Evolutionary conservation across 331 rosid species (phyloP).

Genomic region (Quercus lobata): DNA sequence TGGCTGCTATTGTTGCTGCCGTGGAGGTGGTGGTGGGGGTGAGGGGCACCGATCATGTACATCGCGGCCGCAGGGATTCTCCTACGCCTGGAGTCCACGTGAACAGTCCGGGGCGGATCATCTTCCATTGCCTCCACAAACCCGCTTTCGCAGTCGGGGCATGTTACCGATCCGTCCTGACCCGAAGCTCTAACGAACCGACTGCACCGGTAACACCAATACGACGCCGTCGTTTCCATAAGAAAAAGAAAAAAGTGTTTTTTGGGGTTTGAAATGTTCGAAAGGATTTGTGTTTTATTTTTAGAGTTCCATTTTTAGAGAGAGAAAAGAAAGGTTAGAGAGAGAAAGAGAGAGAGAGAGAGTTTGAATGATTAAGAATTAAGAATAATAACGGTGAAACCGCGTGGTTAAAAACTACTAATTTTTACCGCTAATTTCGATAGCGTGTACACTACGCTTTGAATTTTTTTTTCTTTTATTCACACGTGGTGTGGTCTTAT

Average conservation of each 20-base stretch:
- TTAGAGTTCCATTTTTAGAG: background rate
- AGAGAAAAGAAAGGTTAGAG: background rate
- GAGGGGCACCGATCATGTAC: slow-evolving; percentile 50
- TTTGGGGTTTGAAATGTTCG: no score
- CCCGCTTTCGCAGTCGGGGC: slow-evolving; percentile 76
- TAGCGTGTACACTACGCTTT: slow-evolving; percentile 19
- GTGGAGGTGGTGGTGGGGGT: background rate
- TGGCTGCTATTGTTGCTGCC: background rate
- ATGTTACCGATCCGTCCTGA: slow-evolving; percentile 31
- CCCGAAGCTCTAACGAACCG: slow-evolving; percentile 46
- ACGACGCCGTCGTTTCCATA: slow-evolving; percentile 36
- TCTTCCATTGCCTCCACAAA: slow-evolving; percentile 54
- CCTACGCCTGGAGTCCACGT: slow-evolving; percentile 23
- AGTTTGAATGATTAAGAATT: no score
- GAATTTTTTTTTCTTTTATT: background rate
- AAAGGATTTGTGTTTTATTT: no score
- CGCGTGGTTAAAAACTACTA: slow-evolving; percentile 6
- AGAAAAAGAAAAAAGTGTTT: background rate
- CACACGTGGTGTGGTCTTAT: slow-evolving; percentile 21
- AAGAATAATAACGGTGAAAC: slow-evolving; percentile 19
- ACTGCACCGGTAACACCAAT: slow-evolving; percentile 82
- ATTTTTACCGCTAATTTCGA: background rate
- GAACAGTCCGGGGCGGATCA: background rate
- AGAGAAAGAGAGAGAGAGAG: background rate
- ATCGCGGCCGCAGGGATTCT: slow-evolving; percentile 45